A percentile compares a stretch with the other conserved stretches of the same genome.
Evolutionary conservation across 2,329 filamentous ascomycete genomes (phyloP).

Genomic region (Lecanicillium sp.): DNA sequence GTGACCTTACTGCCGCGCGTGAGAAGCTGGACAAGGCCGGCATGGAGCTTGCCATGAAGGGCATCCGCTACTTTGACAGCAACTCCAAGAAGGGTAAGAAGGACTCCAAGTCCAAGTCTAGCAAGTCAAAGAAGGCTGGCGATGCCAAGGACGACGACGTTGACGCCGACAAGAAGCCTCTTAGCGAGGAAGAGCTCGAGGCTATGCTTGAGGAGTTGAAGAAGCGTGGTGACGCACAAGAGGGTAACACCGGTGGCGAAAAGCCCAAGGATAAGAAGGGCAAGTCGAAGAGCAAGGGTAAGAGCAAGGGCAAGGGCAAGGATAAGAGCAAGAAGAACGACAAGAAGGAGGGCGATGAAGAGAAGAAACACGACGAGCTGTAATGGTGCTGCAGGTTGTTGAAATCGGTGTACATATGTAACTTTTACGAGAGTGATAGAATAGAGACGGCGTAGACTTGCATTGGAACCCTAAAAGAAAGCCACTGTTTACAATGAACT

Average conservation of each 20-base stretch:
- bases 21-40: slow-evolving; percentile 64
- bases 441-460: too few relatives aligned
- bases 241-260: slow-evolving; percentile 18
- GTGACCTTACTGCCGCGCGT: slow-evolving; percentile 62
- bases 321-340: slow-evolving; percentile 17
- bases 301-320: slow-evolving; percentile 9
- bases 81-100: slow-evolving; percentile 33
- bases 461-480: too few relatives aligned
- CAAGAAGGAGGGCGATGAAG: slow-evolving; percentile 1
- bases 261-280: slow-evolving; percentile 17
- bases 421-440: not conserved
- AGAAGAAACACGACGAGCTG: slow-evolving; percentile 6
- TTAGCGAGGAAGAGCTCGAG: slow-evolving; percentile 40
- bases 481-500: too few relatives aligned
- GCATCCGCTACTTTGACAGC: slow-evolving; percentile 47
- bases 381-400: slow-evolving; percentile 1
- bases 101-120: slow-evolving; percentile 38
- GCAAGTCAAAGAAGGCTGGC: slow-evolving; percentile 26
- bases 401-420: slow-evolving; percentile 8
- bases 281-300: slow-evolving; percentile 14
- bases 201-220: slow-evolving; percentile 34
- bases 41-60: slow-evolving; percentile 63
- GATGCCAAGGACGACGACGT: slow-evolving; percentile 26
- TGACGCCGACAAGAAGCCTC: slow-evolving; percentile 17
- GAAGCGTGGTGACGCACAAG: slow-evolving; percentile 21